These are phyloP conservation scores for Urochloa ruziziensis DNA, from an alignment of 176 grass and related monocot species.

Conservation along the genomic window DNA sequence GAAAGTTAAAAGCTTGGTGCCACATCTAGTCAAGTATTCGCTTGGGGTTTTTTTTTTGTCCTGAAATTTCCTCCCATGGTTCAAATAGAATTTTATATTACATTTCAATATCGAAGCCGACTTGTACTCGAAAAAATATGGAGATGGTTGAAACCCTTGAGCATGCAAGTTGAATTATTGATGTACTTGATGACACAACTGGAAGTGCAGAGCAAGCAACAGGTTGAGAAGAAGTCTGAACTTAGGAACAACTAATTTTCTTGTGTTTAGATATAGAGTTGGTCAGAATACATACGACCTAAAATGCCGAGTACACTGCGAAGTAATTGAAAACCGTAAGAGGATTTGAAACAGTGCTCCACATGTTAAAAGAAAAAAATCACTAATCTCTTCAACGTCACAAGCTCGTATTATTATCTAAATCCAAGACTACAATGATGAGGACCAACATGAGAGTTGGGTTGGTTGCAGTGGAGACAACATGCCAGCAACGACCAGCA, in stretches of 20 bases:
- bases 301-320: background rate
- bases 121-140: background rate
- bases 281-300: background rate
- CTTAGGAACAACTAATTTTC: background rate
- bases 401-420: background rate
- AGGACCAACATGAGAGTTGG: slow-evolving; percentile 22
- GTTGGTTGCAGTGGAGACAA: background rate
- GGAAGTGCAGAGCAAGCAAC: slow-evolving; percentile 28
- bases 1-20: no score
- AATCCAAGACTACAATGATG: slow-evolving; percentile 30
- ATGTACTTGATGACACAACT: background rate
- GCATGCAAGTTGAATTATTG: background rate
- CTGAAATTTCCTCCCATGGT: background rate
- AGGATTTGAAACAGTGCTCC: background rate
- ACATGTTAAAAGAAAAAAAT: background rate
- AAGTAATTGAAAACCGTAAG: background rate
- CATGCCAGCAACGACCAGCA: slow-evolving; percentile 21
- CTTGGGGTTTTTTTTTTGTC: background rate
- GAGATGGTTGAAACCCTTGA: background rate
- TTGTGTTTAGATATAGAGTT: background rate
- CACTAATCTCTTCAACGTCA: background rate
- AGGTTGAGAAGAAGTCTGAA: background rate
- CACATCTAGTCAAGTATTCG: no score
- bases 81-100: background rate
- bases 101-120: background rate